Conservation (phyloP, 306 rosid genomes). For the Carpinus fangiana region DNA sequence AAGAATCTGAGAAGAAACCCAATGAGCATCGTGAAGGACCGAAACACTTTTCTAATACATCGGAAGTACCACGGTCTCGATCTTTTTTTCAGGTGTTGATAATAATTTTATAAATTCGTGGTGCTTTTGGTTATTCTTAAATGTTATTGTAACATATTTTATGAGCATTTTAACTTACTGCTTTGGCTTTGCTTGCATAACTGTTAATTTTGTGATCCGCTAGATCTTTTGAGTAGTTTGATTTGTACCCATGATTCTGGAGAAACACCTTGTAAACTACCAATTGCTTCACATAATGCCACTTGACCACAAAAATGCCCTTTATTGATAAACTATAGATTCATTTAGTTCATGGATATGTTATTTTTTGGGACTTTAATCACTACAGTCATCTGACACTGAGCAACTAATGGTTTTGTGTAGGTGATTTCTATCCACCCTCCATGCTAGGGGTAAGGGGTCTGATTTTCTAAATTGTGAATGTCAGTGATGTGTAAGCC, state of each 20-base stretch:
- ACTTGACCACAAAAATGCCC: neutral
- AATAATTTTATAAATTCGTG: neutral
- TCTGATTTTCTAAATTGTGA: too few relatives aligned
- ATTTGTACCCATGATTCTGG: neutral
- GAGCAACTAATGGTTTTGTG: conserved; percentile 2
- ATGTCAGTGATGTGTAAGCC: neutral
- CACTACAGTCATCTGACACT: neutral
- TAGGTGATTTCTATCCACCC: conserved; percentile 2
- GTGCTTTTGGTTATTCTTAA: neutral
- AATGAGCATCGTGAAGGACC: conserved; percentile 37
- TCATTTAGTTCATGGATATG: neutral
- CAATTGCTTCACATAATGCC: neutral
- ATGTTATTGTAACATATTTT: neutral
- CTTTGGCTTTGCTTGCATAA: conserved; percentile 3
- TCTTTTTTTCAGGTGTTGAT: conserved; percentile 62
- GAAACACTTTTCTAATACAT: conserved; percentile 46
- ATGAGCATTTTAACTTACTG: neutral
- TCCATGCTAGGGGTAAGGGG: neutral
- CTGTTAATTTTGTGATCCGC: neutral
- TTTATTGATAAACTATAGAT: neutral
- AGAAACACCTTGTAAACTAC: neutral
- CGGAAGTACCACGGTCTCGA: conserved; percentile 56
- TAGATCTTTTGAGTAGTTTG: neutral
- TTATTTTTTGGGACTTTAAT: neutral
- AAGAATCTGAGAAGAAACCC: conserved; percentile 43